A percentile compares a stretch with the other conserved stretches of the same genome.
Evolutionary conservation across 768 basidiomycete genomes (phyloP).

Genomic region (Holtermannia corniformis): DNA sequence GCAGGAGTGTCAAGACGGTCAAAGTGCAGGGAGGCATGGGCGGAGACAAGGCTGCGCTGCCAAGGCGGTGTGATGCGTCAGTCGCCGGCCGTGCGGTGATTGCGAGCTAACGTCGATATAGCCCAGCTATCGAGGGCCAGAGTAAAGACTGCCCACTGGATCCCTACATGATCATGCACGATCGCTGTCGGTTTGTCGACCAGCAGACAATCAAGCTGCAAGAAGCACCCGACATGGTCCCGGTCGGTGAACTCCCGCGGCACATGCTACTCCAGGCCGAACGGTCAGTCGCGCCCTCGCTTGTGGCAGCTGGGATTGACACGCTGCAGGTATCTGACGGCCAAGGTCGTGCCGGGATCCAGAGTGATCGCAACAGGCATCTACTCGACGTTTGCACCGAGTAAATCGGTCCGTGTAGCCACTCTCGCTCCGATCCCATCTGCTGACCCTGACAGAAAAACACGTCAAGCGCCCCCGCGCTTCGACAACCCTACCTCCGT

Average conservation of each 20-base stretch:
- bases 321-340: slow-evolving; percentile 57
- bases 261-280: slow-evolving; percentile 91
- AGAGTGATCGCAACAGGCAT: slow-evolving; percentile 90
- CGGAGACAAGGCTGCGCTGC: slow-evolving; percentile 71
- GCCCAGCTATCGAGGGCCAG: slow-evolving; percentile 62
- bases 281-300: slow-evolving; percentile 43
- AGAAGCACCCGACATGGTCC: slow-evolving; percentile 99
- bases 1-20: slow-evolving; percentile 67
- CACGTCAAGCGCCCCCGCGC: slow-evolving; percentile 66
- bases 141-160: slow-evolving; percentile 92
- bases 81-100: slow-evolving; percentile 9
- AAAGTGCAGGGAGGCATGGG: slow-evolving; percentile 81
- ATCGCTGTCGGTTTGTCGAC: slow-evolving; percentile 87
- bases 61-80: slow-evolving; percentile 72
- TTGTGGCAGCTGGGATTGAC: neutral
- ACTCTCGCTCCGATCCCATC: neutral
- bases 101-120: neutral
- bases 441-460: slow-evolving; percentile 29
- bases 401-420: slow-evolving; percentile 46
- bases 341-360: slow-evolving; percentile 91
- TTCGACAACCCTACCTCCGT: slow-evolving; percentile 89
- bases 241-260: slow-evolving; percentile 91
- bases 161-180: slow-evolving; percentile 90
- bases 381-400: slow-evolving; percentile 90
- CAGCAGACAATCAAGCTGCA: slow-evolving; percentile 95